phyloP scores from a whole-genome alignment of 1,284 basidiomycete genomes.

The Melanopsichium pennsylvanicum region DNA sequence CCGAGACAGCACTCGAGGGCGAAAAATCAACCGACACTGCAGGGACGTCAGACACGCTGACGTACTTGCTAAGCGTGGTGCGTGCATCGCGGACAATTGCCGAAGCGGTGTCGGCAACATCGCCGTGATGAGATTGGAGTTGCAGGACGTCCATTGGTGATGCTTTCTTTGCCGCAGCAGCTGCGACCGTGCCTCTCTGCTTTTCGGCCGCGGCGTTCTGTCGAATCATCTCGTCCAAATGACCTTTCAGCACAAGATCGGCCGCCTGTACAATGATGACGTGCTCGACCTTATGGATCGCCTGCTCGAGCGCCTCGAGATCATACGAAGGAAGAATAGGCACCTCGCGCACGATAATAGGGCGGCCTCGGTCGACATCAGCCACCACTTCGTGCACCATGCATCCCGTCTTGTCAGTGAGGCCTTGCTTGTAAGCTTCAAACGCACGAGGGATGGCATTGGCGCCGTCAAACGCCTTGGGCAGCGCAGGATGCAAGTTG shows the following conservation, averaged over 20 bases:
- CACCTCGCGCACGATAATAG: constrained; percentile 81
- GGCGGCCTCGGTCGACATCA: constrained; percentile 91
- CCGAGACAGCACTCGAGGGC: constrained; percentile 19
- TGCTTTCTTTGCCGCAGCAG: neutral
- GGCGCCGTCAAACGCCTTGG: constrained; percentile 91
- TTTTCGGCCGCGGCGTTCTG: constrained; percentile 12
- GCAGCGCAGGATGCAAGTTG: constrained; percentile 95
- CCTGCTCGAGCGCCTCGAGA: constrained; percentile 77
- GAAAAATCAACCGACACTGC: neutral
- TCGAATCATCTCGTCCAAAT: constrained; percentile 32
- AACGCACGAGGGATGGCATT: constrained; percentile 87
- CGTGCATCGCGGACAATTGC: constrained; percentile 10
- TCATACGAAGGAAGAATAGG: constrained; percentile 76
- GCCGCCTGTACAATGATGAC: constrained; percentile 80
- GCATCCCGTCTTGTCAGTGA: constrained; percentile 72
- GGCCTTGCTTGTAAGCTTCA: constrained; percentile 82
- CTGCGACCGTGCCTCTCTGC: constrained; percentile 1
- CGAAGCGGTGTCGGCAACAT: constrained; percentile 9
- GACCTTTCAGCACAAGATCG: constrained; percentile 40
- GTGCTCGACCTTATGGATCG: constrained; percentile 87
- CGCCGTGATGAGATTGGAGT: constrained; percentile 1
- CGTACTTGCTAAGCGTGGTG: constrained; percentile 3
- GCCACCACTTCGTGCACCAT: constrained; percentile 96
- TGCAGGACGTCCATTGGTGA: constrained; percentile 14
- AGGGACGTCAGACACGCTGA: neutral